Conservation (phyloP, 257 asterid genomes). For the Datura wrightii region DNA sequence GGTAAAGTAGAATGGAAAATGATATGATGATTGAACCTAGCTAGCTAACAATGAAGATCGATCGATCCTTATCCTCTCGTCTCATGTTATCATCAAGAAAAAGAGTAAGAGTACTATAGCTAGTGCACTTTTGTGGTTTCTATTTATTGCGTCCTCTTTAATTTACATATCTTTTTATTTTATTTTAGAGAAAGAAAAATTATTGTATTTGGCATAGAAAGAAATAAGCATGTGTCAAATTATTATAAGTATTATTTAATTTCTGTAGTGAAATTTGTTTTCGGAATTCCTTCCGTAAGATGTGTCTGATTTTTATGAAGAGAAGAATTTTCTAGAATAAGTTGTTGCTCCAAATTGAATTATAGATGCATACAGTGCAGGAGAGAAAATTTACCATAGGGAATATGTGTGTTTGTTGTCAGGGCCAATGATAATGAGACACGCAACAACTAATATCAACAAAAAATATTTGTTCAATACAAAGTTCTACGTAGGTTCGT, state of each 20-base stretch:
- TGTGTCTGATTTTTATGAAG: background rate
- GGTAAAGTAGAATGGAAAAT: slow-evolving; percentile 8
- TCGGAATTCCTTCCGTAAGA: background rate
- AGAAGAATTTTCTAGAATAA: background rate
- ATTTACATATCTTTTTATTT: background rate
- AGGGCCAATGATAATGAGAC: background rate
- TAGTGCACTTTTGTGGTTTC: slow-evolving; percentile 27
- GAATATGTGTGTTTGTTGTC: background rate
- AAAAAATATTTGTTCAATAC: background rate
- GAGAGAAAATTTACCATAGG: background rate
- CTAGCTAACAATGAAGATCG: background rate
- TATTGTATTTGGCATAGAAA: background rate
- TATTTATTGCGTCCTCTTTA: background rate
- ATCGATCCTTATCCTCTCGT: background rate
- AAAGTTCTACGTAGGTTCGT: background rate
- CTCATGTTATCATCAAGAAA: background rate
- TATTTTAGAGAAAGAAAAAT: background rate
- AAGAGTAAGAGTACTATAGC: too few species aligned
- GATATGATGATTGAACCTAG: background rate
- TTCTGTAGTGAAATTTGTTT: background rate
- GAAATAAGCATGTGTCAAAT: too few species aligned
- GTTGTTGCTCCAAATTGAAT: background rate
- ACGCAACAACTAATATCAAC: background rate
- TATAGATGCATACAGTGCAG: background rate
- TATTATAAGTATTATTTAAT: background rate